These are phyloP conservation scores for Rugonectria rugulosa DNA, from an alignment of 2,329 filamentous ascomycete genomes.

Conservation along the genomic window DNA sequence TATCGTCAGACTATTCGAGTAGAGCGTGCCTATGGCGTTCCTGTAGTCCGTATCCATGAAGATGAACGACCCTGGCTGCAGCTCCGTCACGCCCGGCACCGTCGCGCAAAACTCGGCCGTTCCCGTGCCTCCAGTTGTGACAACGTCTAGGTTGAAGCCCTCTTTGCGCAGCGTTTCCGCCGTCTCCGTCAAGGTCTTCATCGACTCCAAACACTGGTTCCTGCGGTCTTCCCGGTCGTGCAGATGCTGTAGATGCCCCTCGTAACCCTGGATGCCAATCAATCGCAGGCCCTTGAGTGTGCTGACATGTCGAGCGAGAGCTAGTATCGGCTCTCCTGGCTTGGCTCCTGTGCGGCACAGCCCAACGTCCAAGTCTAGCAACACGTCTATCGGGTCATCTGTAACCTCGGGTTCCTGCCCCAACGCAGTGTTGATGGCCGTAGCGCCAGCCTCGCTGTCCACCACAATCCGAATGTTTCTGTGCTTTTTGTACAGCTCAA, in stretches of 20 bases:
- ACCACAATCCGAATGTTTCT: slow-evolving; percentile 20
- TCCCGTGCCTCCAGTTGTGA: slow-evolving; percentile 30
- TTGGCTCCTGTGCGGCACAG: slow-evolving; percentile 16
- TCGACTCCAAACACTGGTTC: slow-evolving; percentile 17
- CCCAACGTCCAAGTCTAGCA: slow-evolving; percentile 30
- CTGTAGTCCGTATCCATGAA: slow-evolving; percentile 67
- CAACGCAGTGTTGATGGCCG: slow-evolving; percentile 20
- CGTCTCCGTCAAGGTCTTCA: slow-evolving; percentile 25
- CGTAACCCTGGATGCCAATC: slow-evolving; percentile 30
- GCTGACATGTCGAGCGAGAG: slow-evolving; percentile 17
- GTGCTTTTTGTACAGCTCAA: slow-evolving; percentile 24
- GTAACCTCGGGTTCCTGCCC: slow-evolving; percentile 1
- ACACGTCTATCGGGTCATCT: slow-evolving; percentile 13
- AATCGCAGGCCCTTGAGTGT: slow-evolving; percentile 13
- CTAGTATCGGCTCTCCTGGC: background rate
- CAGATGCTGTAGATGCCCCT: slow-evolving; percentile 29
- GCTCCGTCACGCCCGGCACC: slow-evolving; percentile 59
- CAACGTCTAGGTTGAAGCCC: slow-evolving; percentile 19
- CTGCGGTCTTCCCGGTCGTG: slow-evolving; percentile 26
- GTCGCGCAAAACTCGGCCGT: slow-evolving; percentile 56
- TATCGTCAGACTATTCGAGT: slow-evolving; percentile 49
- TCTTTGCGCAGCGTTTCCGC: background rate
- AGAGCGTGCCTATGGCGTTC: slow-evolving; percentile 57
- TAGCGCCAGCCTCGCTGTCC: slow-evolving; percentile 19
- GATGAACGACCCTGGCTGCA: slow-evolving; percentile 63